Percentiles rank a stretch among this genome's conserved stretches.
Conservation (phyloP, 176 grass and related monocot species). For the Carex parvula region DNA sequence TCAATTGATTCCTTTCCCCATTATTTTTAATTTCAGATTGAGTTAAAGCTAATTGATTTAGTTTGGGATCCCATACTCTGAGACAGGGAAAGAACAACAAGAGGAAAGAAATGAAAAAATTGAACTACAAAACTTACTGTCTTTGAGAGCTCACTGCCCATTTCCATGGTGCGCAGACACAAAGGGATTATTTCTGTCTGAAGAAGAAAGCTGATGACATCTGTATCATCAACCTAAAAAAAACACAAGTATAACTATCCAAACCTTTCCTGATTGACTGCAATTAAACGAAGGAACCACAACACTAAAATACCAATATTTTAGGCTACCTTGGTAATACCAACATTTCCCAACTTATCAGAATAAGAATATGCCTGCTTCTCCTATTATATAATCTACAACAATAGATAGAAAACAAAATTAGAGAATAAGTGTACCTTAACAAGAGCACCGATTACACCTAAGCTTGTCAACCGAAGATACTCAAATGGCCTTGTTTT, state of each 20-base stretch:
- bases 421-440: slow-evolving; percentile 45
- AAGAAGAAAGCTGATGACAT: slow-evolving; percentile 75
- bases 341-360: not conserved
- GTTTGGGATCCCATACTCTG: not conserved
- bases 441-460: slow-evolving; percentile 80
- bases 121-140: slow-evolving; percentile 40
- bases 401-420: slow-evolving; percentile 16
- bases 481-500: slow-evolving; percentile 60
- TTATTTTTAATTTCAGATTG: not conserved
- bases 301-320: not conserved
- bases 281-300: not conserved
- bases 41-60: not conserved
- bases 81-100: not conserved
- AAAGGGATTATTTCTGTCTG: slow-evolving; percentile 82
- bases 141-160: slow-evolving; percentile 93
- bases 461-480: slow-evolving; percentile 62
- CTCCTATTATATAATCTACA: slow-evolving; percentile 17
- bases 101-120: not conserved
- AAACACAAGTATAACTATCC: not conserved
- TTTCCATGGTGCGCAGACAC: slow-evolving; percentile 83
- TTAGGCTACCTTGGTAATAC: not conserved
- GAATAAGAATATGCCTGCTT: slow-evolving; percentile 13
- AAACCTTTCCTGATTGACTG: not conserved
- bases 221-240: slow-evolving; percentile 72
- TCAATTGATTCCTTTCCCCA: not conserved